A percentile compares a stretch with the other conserved stretches of the same genome.
phyloP scores from a whole-genome alignment of 2,329 filamentous ascomycete genomes.

The Teratosphaeria gauchensis region DNA sequence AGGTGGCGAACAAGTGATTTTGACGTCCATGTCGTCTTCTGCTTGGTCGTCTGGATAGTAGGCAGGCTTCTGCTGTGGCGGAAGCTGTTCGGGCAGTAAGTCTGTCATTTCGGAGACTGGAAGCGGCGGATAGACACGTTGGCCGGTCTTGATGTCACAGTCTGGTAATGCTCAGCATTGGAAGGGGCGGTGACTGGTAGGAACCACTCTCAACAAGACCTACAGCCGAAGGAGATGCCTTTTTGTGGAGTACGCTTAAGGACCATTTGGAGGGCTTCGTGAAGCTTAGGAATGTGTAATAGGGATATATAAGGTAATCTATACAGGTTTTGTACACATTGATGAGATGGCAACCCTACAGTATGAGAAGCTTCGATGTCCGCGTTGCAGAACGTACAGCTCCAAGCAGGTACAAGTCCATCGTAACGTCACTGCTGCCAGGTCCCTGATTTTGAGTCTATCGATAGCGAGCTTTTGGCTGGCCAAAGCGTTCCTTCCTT shows the following conservation, averaged over 20 bases:
- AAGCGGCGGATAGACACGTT: slow-evolving; percentile 26
- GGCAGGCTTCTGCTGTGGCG: slow-evolving; percentile 16
- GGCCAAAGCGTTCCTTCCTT: neutral
- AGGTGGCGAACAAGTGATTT: slow-evolving; percentile 57
- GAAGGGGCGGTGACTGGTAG: neutral
- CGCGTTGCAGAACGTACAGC: no score
- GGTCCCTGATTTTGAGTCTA: neutral
- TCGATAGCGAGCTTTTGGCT: neutral
- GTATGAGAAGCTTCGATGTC: no score
- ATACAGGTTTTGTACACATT: neutral
- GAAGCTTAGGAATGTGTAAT: neutral
- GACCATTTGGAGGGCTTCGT: slow-evolving; percentile 14
- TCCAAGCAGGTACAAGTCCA: neutral
- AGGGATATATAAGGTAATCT: no score
- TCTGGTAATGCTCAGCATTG: slow-evolving; percentile 11
- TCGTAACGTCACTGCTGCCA: neutral
- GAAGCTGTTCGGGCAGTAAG: slow-evolving; percentile 24
- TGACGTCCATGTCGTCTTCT: slow-evolving; percentile 37
- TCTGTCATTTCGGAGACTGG: slow-evolving; percentile 17
- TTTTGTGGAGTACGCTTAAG: slow-evolving; percentile 22
- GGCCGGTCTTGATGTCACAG: slow-evolving; percentile 25
- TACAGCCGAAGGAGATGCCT: slow-evolving; percentile 27
- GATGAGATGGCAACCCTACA: no score
- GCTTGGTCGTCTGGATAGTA: slow-evolving; percentile 8
- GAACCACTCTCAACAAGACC: neutral